Evolutionary conservation across 2,329 filamentous ascomycete species (phyloP).

Genomic region (Paecilomyces dactylethromorphus): DNA sequence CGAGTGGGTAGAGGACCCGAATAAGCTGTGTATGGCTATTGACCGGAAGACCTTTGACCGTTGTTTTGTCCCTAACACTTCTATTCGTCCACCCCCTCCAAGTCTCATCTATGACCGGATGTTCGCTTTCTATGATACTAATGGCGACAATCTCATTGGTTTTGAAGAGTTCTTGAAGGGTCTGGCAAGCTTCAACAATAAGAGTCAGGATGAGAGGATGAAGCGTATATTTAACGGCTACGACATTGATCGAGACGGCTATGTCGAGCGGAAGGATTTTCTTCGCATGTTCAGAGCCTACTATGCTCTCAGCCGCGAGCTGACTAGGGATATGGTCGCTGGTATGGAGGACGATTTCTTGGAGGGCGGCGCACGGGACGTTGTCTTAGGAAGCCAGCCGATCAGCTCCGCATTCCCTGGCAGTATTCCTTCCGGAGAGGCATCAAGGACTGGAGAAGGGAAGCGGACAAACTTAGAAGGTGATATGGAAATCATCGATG

Average conservation of each 20-base stretch:
- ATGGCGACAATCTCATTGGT: constrained; percentile 80
- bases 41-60: constrained; percentile 89
- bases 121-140: constrained; percentile 93
- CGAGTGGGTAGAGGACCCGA: constrained; percentile 75
- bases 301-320: constrained; percentile 82
- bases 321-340: constrained; percentile 76
- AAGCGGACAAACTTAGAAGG: constrained; percentile 59
- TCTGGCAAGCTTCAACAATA: constrained; percentile 58
- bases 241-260: constrained; percentile 84
- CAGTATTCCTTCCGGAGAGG: constrained; percentile 57
- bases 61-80: constrained; percentile 79
- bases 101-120: constrained; percentile 94
- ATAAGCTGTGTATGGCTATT: constrained; percentile 72
- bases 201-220: constrained; percentile 58
- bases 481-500: constrained; percentile 58
- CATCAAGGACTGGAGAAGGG: constrained; percentile 56
- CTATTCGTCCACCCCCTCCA: constrained; percentile 67
- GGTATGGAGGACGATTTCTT: constrained; percentile 71
- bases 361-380: constrained; percentile 67
- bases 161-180: constrained; percentile 89
- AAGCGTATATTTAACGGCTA: constrained; percentile 78
- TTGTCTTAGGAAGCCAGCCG: constrained; percentile 68
- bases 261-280: constrained; percentile 78
- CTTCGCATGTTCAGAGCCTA: constrained; percentile 87
- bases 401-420: constrained; percentile 73